phyloP scores from a whole-genome alignment of 441 rosid species.

The Geranium incanum region DNA sequence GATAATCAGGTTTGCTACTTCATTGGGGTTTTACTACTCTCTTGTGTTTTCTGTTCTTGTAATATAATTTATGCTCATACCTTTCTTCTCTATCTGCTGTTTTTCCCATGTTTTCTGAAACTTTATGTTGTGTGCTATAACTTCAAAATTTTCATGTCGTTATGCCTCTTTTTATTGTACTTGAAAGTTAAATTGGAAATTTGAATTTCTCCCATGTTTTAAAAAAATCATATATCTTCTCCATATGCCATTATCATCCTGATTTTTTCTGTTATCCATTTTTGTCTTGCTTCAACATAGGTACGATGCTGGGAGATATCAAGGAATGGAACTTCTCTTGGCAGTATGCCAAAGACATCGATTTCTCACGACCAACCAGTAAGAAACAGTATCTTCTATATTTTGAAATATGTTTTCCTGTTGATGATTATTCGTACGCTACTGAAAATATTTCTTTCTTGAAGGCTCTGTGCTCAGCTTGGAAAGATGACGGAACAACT shows the following conservation, averaged over 20 bases:
- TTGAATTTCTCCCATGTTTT: background rate
- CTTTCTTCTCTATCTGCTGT: background rate
- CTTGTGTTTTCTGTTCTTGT: background rate
- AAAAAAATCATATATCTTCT: background rate
- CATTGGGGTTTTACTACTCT: background rate
- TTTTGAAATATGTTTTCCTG: constrained; percentile 9
- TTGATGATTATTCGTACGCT: background rate
- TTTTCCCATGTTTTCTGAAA: background rate
- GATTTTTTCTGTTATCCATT: background rate
- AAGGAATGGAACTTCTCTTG: constrained; percentile 42
- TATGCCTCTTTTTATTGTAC: background rate
- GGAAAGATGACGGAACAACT: constrained; percentile 95
- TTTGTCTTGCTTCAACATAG: constrained; percentile 25
- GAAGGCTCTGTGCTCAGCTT: constrained; percentile 82
- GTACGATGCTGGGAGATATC: constrained; percentile 91
- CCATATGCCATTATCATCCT: background rate
- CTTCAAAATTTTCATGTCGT: background rate
- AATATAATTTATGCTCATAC: background rate
- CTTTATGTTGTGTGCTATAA: background rate
- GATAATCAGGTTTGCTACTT: constrained; percentile 71
- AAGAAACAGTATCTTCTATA: constrained; percentile 17
- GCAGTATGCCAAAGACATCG: constrained; percentile 70
- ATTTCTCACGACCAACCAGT: constrained; percentile 93
- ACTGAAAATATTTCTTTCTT: constrained; percentile 6
- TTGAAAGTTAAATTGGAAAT: background rate